A percentile compares a stretch with the other conserved stretches of the same genome.
Evolutionary conservation across 108 stramenopile species (phyloP).

Genomic region (Cyclotella kingstonii): DNA sequence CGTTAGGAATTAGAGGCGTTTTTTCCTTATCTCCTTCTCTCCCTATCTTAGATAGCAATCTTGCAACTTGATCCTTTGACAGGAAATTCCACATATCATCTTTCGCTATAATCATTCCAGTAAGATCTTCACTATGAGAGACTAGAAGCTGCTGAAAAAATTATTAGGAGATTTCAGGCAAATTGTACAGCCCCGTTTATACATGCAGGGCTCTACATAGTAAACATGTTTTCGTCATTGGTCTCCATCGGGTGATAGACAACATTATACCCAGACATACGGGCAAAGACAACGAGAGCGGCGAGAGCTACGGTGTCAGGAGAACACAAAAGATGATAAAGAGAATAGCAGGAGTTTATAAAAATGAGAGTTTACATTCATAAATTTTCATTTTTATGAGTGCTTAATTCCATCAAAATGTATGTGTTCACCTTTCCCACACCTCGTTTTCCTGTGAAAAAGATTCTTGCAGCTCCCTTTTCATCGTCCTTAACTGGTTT

Average conservation of each 20-base stretch:
- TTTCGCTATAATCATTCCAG: constrained; percentile 33
- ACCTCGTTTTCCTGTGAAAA: constrained; percentile 62
- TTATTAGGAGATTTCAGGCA: constrained; percentile 71
- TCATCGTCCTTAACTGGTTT: constrained; percentile 7
- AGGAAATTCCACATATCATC: constrained; percentile 52
- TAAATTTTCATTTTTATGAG: not conserved
- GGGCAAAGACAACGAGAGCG: constrained; percentile 73
- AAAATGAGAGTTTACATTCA: not conserved
- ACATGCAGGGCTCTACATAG: constrained; percentile 57
- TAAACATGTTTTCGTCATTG: constrained; percentile 63
- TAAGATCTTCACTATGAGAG: constrained; percentile 55
- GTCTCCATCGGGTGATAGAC: constrained; percentile 77
- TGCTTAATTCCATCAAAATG: too few species aligned
- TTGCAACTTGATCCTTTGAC: constrained; percentile 52
- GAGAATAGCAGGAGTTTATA: not conserved
- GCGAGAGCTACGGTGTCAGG: constrained; percentile 67
- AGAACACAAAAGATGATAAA: too few species aligned
- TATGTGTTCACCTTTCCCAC: constrained; percentile 60
- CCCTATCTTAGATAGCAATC: constrained; percentile 31
- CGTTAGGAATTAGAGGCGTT: too few species aligned
- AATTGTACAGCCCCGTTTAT: constrained; percentile 60
- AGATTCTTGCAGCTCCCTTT: constrained; percentile 47
- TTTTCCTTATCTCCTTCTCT: constrained; percentile 13
- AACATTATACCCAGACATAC: constrained; percentile 71
- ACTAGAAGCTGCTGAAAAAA: constrained; percentile 50